Evolutionary conservation across 345 rosid species (phyloP).

Genomic region (Carallia pectinifolia): DNA sequence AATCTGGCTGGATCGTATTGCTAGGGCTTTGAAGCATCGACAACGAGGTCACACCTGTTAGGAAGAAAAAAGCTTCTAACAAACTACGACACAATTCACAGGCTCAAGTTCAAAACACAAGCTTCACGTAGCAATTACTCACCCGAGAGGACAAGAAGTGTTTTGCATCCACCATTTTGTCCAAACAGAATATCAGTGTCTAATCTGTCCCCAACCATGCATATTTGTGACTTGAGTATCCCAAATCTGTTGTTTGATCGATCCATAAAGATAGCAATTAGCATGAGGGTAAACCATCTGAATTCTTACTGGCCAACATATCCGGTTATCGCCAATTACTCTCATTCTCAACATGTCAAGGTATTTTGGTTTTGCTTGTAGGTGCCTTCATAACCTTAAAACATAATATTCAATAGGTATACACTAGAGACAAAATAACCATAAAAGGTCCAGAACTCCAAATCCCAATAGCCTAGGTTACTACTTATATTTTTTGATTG

Average conservation of each 20-base stretch:
- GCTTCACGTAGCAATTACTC: neutral
- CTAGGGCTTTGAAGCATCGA: conserved; percentile 25
- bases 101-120: neutral
- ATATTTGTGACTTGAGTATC: conserved; percentile 48
- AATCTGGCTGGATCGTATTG: conserved; percentile 33
- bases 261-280: neutral
- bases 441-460: neutral
- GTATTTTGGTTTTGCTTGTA: too few relatives aligned
- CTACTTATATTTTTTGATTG: too few relatives aligned
- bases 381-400: neutral
- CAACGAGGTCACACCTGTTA: conserved; percentile 28
- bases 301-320: too few relatives aligned
- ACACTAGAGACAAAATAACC: neutral
- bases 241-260: conserved; percentile 56
- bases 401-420: neutral
- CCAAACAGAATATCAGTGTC: conserved; percentile 37
- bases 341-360: neutral
- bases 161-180: conserved; percentile 37
- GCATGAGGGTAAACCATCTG: too few relatives aligned
- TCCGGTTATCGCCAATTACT: neutral
- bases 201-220: conserved; percentile 39
- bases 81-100: neutral
- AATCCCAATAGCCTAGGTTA: too few relatives aligned
- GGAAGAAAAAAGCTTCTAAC: neutral
- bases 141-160: conserved; percentile 36